These are phyloP conservation scores for Piper betle DNA, from an alignment of 164 flowering plant species.

Conservation along the genomic window DNA sequence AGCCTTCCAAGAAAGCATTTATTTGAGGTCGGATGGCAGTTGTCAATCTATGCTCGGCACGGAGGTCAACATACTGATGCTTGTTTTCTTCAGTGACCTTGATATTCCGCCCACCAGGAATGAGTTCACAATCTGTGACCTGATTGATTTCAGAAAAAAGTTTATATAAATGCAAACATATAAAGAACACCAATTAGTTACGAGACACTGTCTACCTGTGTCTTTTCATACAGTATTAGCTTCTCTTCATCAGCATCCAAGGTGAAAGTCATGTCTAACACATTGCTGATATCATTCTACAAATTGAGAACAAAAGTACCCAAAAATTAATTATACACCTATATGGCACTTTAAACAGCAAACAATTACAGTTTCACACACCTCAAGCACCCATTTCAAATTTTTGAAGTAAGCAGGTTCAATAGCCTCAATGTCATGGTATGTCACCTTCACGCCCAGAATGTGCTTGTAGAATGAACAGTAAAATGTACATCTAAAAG, in stretches of 20 bases:
- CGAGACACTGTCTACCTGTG: constrained; percentile 31
- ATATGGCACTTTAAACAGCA: neutral
- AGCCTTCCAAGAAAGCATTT: constrained; percentile 77
- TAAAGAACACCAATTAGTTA: neutral
- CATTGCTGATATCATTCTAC: constrained; percentile 91
- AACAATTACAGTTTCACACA: constrained; percentile 9
- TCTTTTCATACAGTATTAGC: constrained; percentile 86
- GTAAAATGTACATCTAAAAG: no score
- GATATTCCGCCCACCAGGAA: constrained; percentile 83
- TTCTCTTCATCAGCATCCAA: constrained; percentile 98
- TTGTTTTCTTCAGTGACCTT: no score
- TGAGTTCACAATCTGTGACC: constrained; percentile 91
- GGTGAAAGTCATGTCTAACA: constrained; percentile 86
- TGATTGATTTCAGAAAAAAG: constrained; percentile 11
- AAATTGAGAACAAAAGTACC: neutral
- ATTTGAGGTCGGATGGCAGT: constrained; percentile 19
- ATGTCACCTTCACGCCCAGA: no score
- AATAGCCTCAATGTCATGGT: constrained; percentile 11
- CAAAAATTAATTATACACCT: neutral
- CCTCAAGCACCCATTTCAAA: constrained; percentile 97
- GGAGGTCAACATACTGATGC: constrained; percentile 57
- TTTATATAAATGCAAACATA: constrained; percentile 7
- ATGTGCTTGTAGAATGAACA: no score
- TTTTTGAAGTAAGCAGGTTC: constrained; percentile 97
- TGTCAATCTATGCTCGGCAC: constrained; percentile 79